Base-by-base conservation (phyloP, 148 eudicot genomes). In the Vaccinium darrowii region DNA sequence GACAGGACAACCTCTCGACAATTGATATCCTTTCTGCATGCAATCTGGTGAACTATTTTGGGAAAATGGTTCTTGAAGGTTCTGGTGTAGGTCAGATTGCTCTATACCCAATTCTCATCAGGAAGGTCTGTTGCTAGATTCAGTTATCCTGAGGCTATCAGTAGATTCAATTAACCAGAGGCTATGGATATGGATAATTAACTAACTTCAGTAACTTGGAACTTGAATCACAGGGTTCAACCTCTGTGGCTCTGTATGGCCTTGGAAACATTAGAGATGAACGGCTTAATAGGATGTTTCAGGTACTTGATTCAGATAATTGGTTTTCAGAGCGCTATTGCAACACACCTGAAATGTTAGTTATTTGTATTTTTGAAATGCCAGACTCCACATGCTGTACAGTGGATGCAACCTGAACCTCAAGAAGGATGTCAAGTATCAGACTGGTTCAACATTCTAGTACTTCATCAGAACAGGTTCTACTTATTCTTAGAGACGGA, bases 191-290 rank as follows among this genome's bases (percentile, higher is more conserved):
- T n/a, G 60, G 30, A 71, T 30, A 30, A 30, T 23, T 52, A 71
- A 36, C 51, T 51, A 53, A 49, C 53, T 76, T 73, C 57, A 63
- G 69, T 81, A 33, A 82, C 39, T 84, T 30, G 39, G 43, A 62
- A 79, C 47, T 86, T 85, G 53, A 75, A 54, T 84, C 81, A 25
- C 87, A 97, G 99, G 99, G 99, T 81, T 88, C 89, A 78, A 97
- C 99, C 13, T 94, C 98, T 81, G 93, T 95, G 56, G 99, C 99
- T 86, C 90, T 97, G 36, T 97, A 97, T 89, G 99, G 99, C 81
- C 96, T 97, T 82, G 99, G 99, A 84, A 97, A 97, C 84, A 97
- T 97, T 84, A 93, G 99, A 88, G 99, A 97, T 86, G 99, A 97
- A 92, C 92, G 98, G 62, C 89, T 97, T 76, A 97, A 97, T 90